Base-by-base conservation (phyloP, 805 yeast genomes). In the Metschnikowia baotianmanensis region DNA sequence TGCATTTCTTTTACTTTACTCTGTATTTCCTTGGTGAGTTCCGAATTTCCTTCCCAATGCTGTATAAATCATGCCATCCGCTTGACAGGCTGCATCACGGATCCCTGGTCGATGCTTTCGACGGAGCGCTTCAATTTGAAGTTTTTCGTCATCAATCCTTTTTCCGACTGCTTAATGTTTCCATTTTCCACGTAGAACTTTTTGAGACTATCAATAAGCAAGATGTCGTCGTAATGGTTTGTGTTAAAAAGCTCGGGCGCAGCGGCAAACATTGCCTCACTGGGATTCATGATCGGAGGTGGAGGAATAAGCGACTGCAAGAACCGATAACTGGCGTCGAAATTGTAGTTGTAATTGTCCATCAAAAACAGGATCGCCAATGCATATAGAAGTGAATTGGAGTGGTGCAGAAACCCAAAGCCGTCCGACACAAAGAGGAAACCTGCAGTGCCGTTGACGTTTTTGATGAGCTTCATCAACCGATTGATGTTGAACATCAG, bases 331-430 rank as follows among this genome's bases (percentile, higher is more conserved):
- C 69, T 53, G 8, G 63, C 56, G 20, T 50, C 55, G 23, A 65
- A 53, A 43, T 69, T 62, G 42, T 58, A 65, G 41, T 57, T 57
- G 47, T 69, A 69, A 38, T 48, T 52, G 49, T 69, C 74, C 73
- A 69, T 69, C 45, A 67, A 55, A 40, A 62, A 65, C 31, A 69
- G 62, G 17, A 65, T 57, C 5, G 62, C 47, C 36, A 69, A 50
- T 10, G 65, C 62, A 18, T 41, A 42, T 18, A 49, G 20, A 9
- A 47, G 41, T 13, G 51, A 42, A 3, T 65, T 65, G 20, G 70
- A 57, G 17, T 60, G 42, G 36, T 45, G 49, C 30, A 47, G 46
- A 24, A 44, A 42, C 2, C 66, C 66, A 16, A 45, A 49, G 24
- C 56, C 53, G 25, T 59, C 64, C n/a, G 67, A 52, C n/a, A 67